phyloP scores from a whole-genome alignment of 257 asterid genomes.

The Apocynum venetum region DNA sequence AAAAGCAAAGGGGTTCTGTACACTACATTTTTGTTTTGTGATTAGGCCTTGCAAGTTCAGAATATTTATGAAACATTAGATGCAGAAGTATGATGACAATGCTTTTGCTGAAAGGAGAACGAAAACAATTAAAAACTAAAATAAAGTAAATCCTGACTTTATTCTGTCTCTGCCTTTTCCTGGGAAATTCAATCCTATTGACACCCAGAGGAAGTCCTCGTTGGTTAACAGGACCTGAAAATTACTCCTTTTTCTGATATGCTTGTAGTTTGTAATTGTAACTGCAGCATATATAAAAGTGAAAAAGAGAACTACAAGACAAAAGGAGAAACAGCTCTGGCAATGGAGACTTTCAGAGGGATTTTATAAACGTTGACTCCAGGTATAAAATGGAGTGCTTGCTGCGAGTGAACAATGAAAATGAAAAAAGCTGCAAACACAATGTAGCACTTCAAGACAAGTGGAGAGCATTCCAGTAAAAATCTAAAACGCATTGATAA shows the following conservation, averaged over 20 bases:
- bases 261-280: too few relatives aligned
- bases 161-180: too few relatives aligned
- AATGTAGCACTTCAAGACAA: neutral
- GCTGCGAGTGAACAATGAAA: neutral
- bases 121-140: too few relatives aligned
- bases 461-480: neutral
- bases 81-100: neutral
- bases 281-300: neutral
- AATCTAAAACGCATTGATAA: neutral
- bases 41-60: neutral
- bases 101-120: neutral
- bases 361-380: neutral
- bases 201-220: too few relatives aligned
- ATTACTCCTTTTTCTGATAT: neutral
- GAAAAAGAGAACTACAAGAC: neutral
- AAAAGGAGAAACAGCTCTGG: neutral
- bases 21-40: neutral
- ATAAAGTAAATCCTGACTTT: too few relatives aligned
- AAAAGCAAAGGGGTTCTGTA: neutral
- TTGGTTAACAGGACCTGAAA: neutral
- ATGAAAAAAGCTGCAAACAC: neutral
- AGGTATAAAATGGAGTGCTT: neutral
- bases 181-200: too few relatives aligned
- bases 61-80: neutral
- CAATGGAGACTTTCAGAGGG: neutral